A percentile compares a stretch with the other conserved stretches of the same genome.
phyloP scores from a whole-genome alignment of 2,329 filamentous ascomycete genomes.

The Clarireedia monteithiana region DNA sequence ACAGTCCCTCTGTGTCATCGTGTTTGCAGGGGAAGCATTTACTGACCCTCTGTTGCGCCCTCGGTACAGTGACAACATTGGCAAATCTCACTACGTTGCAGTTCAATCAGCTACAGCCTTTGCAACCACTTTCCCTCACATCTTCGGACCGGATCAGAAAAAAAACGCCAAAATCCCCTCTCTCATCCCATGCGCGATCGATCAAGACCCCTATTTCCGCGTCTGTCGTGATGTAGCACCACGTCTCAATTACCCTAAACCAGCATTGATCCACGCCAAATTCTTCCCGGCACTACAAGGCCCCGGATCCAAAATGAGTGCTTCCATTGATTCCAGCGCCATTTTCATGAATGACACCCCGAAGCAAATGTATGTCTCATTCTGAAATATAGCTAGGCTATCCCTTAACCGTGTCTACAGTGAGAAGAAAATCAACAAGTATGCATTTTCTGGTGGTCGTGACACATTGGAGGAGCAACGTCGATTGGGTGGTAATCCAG shows the following conservation, averaged over 20 bases:
- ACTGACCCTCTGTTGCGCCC: too few species aligned
- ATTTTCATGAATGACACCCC: constrained; percentile 88
- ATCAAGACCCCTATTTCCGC: constrained; percentile 53
- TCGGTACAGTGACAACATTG: constrained; percentile 15
- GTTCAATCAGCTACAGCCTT: constrained; percentile 37
- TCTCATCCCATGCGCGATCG: constrained; percentile 66
- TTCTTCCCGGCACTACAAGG: constrained; percentile 91
- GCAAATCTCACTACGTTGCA: constrained; percentile 33
- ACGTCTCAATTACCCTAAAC: constrained; percentile 68
- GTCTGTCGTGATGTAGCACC: constrained; percentile 71
- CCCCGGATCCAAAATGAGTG: constrained; percentile 89
- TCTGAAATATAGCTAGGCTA: too few species aligned
- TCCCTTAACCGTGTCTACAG: too few species aligned
- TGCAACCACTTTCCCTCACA: constrained; percentile 64
- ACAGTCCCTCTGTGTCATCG: neutral
- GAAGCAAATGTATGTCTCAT: constrained; percentile 54
- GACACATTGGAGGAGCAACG: constrained; percentile 77
- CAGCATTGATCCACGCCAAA: constrained; percentile 75
- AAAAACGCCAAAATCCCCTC: constrained; percentile 69
- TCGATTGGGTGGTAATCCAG: constrained; percentile 73
- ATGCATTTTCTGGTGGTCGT: constrained; percentile 84
- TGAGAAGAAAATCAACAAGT: constrained; percentile 85
- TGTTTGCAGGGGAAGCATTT: too few species aligned
- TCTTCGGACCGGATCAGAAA: constrained; percentile 70
- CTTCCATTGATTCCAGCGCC: constrained; percentile 65